These are phyloP conservation scores for Apiospora kogelbergensis DNA, from an alignment of 2,329 filamentous ascomycete species.

Conservation along the genomic window DNA sequence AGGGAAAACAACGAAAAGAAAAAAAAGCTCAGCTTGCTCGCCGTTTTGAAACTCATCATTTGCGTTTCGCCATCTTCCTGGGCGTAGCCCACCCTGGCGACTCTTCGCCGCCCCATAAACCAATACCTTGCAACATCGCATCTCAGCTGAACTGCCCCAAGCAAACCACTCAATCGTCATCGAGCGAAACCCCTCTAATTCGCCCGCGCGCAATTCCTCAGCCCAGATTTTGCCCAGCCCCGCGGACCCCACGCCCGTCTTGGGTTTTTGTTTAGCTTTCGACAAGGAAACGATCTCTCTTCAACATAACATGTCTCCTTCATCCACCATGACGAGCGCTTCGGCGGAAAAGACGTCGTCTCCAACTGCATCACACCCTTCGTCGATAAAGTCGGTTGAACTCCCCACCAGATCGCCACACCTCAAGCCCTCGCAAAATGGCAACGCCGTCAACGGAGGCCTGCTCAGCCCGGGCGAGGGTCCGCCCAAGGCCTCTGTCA, in stretches of 20 bases:
- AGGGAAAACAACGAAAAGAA: slow-evolving; percentile 13
- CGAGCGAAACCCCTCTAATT: slow-evolving; percentile 8
- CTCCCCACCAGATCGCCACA: slow-evolving; percentile 28
- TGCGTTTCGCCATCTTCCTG: slow-evolving; percentile 27
- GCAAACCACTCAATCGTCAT: slow-evolving; percentile 4
- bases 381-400: slow-evolving; percentile 33
- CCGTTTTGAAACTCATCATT: slow-evolving; percentile 29
- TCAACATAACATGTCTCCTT: slow-evolving; percentile 11
- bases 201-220: slow-evolving; percentile 2
- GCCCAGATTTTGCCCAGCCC: background rate
- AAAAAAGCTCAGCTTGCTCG: slow-evolving; percentile 15
- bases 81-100: slow-evolving; percentile 34
- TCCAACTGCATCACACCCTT: slow-evolving; percentile 31
- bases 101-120: slow-evolving; percentile 26
- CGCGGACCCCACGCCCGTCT: slow-evolving; percentile 6
- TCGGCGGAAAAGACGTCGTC: slow-evolving; percentile 32
- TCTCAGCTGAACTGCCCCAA: slow-evolving; percentile 10
- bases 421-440: slow-evolving; percentile 29
- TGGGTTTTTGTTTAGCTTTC: slow-evolving; percentile 1
- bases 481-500: slow-evolving; percentile 59
- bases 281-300: background rate
- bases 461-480: slow-evolving; percentile 30
- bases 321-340: slow-evolving; percentile 31
- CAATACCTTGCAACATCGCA: slow-evolving; percentile 15
- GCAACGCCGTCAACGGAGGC: slow-evolving; percentile 28